Base-by-base conservation (phyloP, 2,329 filamentous ascomycete species). In the Penicillium janthinellum region DNA sequence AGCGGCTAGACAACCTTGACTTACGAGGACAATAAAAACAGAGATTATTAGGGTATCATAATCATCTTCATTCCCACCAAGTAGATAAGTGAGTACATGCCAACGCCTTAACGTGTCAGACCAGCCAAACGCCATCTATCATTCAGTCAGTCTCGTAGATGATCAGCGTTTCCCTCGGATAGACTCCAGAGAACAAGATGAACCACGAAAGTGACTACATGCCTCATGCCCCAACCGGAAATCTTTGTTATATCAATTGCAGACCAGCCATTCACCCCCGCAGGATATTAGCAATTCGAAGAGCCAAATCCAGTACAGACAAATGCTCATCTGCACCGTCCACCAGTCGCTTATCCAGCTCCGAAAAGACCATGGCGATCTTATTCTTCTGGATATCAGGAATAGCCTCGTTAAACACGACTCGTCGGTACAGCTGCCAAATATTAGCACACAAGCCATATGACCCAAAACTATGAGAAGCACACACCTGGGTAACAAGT, bases 261-360 rank as follows among this genome's bases (percentile, higher is more conserved):
- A 20, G 25, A 20, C 1, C 31, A 22, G 20, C 12, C 5, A 11
- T 25, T 54, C 37, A 50, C 44, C 68, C 70, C 8, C 72, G 82
- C 73, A 96, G 73, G 59, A 95, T 87, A 34, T 85, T 86, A 0
- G 91, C 91, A 79, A 96, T 90, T 70, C 91, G 88, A 71, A 98
- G 82, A 6, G 90, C 84, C 65, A 98, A 74, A 75, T 99, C 94
- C 35, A 99, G 79, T 60, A 98, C 90, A 0, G 91, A 92, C 25
- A 99, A 81, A 74, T 99, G 94, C 78, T 99, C 95, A 72, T 99
- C 95, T 2, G 93, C 90, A 8, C 95, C 95, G 75, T 99, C 96
- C 5, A 96, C 90, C 49, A 99, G 78, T 65, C 95, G 85, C 82
- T 98, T 98, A 73, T 99, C 95, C 31, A 94, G 84, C 75, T 98